Base-by-base conservation (phyloP, 257 asterid species). In the Fraxinus excelsior region DNA sequence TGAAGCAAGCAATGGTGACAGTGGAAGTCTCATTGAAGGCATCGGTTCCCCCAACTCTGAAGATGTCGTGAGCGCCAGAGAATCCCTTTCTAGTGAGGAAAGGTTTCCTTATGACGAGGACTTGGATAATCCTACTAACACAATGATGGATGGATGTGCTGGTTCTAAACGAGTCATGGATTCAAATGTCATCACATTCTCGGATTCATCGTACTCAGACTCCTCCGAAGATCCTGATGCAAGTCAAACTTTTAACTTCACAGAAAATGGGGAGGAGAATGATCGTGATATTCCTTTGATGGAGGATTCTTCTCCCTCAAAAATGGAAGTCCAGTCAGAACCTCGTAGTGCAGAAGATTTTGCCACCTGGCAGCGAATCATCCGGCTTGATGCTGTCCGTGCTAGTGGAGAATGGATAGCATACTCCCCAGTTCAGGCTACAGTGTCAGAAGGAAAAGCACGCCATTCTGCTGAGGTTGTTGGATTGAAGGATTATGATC, bases 311-410 rank as follows among this genome's bases (percentile, higher is more conserved):
- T 83, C 90, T 78, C 80, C 88, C 40, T 80, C 84, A 7, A 82
- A 73, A 74, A 76, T 71, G 21, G 93, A 90, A 51, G 84, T 80
- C 82, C 86, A 82, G 83, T 91, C 97, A 76, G 75, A 85, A 67
- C 88, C 88, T 71, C 76, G 74, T 34, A 88, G 77, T 49, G 65
- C 80, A 49, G 97, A 91, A 88, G 92, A 90, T 86, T 94, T 88
- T 26, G 84, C 86, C 84, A 85, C 94, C 53, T 94, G 98, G 97
- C 97, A 85, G 82, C 90, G 97, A 8, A 94, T 94, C 71, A 91
- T 94, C 68, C 96, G 96, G 65, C 87, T 94, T 29, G 98, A 94
- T 79, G 98, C 97, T 18, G 46, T 94, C 70, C 96, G 98, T 81
- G 90, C 98, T 32, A 90, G 90, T 72, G 96, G 82, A 70, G 98